A percentile compares a stretch with the other conserved stretches of the same genome.
phyloP scores from a whole-genome alignment of 1,284 basidiomycete species.

The Mycocalia duriaeana region DNA sequence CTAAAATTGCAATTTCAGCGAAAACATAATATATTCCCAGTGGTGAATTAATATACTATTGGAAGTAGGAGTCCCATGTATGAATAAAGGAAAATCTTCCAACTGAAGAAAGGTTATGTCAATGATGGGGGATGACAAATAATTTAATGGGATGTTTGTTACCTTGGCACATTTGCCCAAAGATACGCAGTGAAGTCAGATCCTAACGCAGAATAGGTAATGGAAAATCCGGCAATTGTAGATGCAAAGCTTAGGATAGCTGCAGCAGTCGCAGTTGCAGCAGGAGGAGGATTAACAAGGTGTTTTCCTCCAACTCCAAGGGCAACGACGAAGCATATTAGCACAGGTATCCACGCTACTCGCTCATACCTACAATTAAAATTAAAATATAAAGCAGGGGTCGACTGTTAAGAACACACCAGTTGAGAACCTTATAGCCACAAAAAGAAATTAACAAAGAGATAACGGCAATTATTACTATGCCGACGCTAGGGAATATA shows the following conservation, averaged over 20 bases:
- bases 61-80: conserved; percentile 74
- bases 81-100: conserved; percentile 68
- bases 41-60: conserved; percentile 31
- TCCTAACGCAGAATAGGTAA: conserved; percentile 61
- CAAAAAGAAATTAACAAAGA: conserved; percentile 81
- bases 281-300: conserved; percentile 33
- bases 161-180: conserved; percentile 53
- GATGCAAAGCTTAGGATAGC: conserved; percentile 62
- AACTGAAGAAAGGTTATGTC: conserved; percentile 30
- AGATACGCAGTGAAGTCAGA: conserved; percentile 77
- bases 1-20: not conserved
- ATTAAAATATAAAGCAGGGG: not conserved
- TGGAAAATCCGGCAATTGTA: conserved; percentile 68
- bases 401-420: conserved; percentile 35
- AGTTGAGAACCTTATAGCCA: conserved; percentile 70
- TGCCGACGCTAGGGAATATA: conserved; percentile 62
- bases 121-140: not conserved
- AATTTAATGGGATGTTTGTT: conserved; percentile 7
- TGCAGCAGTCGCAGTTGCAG: conserved; percentile 47
- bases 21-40: not conserved
- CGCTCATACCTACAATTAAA: conserved; percentile 58
- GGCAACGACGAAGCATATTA: conserved; percentile 74
- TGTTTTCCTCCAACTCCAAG: conserved; percentile 71
- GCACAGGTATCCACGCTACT: conserved; percentile 72
- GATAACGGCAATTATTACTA: conserved; percentile 78